Percentiles rank a stretch among this genome's conserved stretches.
Evolutionary conservation across 225 moss, liverwort and hornwort genomes (phyloP).

Genomic region (Pleurozium schreberi): DNA sequence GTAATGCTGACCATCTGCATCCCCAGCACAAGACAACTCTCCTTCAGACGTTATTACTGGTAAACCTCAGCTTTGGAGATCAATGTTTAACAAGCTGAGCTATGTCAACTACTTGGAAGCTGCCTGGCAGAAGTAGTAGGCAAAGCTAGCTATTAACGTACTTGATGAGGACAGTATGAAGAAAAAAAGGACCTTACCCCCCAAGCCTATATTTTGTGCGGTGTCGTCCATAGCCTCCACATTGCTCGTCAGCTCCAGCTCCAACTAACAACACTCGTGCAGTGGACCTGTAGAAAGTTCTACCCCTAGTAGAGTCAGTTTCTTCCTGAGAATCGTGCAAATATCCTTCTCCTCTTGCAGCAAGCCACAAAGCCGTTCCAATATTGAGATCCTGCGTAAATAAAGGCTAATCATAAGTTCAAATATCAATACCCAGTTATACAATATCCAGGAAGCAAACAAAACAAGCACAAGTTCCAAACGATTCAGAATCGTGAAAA

Average conservation of each 20-base stretch:
- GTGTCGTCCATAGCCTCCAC: constrained; percentile 96
- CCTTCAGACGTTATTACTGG: neutral
- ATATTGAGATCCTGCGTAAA: constrained; percentile 80
- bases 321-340: constrained; percentile 5
- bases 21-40: neutral
- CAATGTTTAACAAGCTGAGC: neutral
- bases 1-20: constrained; percentile 72
- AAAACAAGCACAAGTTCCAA: neutral
- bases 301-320: neutral
- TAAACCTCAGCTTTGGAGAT: neutral
- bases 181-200: constrained; percentile 38
- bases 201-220: constrained; percentile 86
- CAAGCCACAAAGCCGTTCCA: constrained; percentile 85
- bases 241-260: constrained; percentile 98
- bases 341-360: constrained; percentile 72
- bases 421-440: neutral
- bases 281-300: constrained; percentile 29
- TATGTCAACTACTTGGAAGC: neutral
- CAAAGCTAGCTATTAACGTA: neutral
- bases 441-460: neutral
- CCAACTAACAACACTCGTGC: constrained; percentile 85
- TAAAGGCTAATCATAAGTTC: neutral
- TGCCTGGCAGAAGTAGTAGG: neutral
- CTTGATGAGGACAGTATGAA: neutral
- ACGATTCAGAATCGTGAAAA: neutral